phyloP scores from a whole-genome alignment of 2,329 filamentous ascomycete species.

The Hypoxylon sp. region DNA sequence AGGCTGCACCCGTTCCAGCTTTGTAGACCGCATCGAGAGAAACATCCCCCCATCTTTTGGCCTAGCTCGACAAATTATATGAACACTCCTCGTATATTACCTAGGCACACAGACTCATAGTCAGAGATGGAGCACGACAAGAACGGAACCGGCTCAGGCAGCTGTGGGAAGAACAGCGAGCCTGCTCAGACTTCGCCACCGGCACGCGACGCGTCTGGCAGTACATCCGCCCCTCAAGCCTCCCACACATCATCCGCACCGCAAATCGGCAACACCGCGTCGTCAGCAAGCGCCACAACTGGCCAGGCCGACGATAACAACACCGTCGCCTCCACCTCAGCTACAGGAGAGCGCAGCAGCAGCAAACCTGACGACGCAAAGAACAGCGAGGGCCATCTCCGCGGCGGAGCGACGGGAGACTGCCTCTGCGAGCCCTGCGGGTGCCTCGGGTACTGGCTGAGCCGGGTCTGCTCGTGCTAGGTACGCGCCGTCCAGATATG shows the following conservation, averaged over 20 bases:
- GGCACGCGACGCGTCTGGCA: too few species aligned
- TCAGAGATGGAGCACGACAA: neutral
- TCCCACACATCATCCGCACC: too few species aligned
- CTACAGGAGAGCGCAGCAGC: too few species aligned
- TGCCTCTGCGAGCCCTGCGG: conserved; percentile 10
- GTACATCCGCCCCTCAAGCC: too few species aligned
- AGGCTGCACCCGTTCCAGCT: conserved; percentile 6
- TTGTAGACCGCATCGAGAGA: neutral
- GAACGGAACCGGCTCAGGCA: neutral
- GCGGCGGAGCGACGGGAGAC: conserved; percentile 11
- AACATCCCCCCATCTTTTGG: neutral
- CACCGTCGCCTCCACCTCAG: too few species aligned
- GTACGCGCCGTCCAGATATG: neutral
- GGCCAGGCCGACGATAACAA: too few species aligned
- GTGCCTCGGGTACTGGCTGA: conserved; percentile 8
- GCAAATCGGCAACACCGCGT: too few species aligned
- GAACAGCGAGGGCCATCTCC: too few species aligned
- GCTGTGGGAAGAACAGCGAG: neutral
- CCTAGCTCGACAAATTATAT: neutral
- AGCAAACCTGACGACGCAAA: too few species aligned
- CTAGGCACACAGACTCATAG: neutral
- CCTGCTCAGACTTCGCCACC: neutral
- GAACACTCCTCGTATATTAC: neutral
- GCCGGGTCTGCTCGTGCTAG: conserved; percentile 8
- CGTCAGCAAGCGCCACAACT: too few species aligned